Base-by-base conservation (phyloP, 805 yeast genomes). In the Sungouiozyma intestinalis region DNA sequence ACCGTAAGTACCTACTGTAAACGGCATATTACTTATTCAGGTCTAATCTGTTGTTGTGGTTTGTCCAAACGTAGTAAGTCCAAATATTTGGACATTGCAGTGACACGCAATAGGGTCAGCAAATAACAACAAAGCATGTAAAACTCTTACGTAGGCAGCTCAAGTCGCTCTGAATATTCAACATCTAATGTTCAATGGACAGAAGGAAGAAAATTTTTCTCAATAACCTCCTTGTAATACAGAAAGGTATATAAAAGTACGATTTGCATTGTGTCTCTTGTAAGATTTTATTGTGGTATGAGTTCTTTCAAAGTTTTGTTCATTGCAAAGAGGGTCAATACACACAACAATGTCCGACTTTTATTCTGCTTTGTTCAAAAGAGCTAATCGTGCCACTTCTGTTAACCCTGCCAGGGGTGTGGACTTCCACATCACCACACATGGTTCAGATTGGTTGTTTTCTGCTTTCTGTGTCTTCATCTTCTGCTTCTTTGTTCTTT, bases 371-470 rank as follows among this genome's bases (percentile, higher is more conserved):
- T 42, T 53, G 38, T 38, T 50, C 38, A 56, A 55, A 40, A 51
- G 61, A 47, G 58, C 55, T 41, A 71, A 71, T 47, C 52, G 68
- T 38, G 77, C 73, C 33, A 52, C 73, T 16, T 45, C 49, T 3
- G 49, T 71, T 41, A 77, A 77, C 52, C 71, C 73, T 11, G 63
- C 71, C 45, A 48, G 63, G 4, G 60, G 57, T 33, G 63, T 68
- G 33, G 81, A 76, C 48, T 72, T 79, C 57, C 73, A 72, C 44
- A 45, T 79, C 31, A 77, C 81, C 9, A 43, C 52, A 8, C 76
- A 76, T 55, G 85, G 85, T 59, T 76, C 83, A 6, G 76, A 74
- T 58, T 79, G 83, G 84, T 68, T 74, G 49, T 79, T 82, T 81
- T 69, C 85, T 3, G 80, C 67, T 16, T 77, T 78, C 55, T 56